These are phyloP conservation scores for Euryodendron excelsum DNA, from an alignment of 148 eudicot species.

Conservation along the genomic window DNA sequence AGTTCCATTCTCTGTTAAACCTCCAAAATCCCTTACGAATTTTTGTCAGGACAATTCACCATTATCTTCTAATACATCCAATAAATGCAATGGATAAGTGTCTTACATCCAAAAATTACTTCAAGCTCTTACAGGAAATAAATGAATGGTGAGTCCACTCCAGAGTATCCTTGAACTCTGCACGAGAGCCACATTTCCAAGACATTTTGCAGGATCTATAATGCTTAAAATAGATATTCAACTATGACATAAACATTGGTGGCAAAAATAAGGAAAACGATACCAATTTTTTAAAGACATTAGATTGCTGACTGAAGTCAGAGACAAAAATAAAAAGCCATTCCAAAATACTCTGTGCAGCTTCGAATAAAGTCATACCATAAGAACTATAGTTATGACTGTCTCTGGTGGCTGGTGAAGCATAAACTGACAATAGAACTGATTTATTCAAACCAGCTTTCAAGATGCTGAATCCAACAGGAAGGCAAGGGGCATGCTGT, in stretches of 20 bases:
- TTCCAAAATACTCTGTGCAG: background rate
- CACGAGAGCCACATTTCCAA: background rate
- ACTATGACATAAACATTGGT: background rate
- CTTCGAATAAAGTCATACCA: slow-evolving; percentile 43
- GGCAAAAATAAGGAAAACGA: background rate
- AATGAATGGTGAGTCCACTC: background rate
- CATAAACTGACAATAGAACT: slow-evolving; percentile 88
- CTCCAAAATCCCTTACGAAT: background rate
- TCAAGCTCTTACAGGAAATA: background rate
- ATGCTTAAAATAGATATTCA: background rate
- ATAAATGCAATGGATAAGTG: background rate
- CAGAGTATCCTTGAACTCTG: background rate
- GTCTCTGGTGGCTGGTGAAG: slow-evolving; percentile 52
- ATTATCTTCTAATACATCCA: background rate
- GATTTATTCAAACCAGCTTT: slow-evolving; percentile 97
- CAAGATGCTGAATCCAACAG: slow-evolving; percentile 91
- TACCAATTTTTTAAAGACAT: background rate
- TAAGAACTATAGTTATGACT: slow-evolving; percentile 51
- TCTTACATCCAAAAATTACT: background rate
- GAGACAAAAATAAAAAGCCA: slow-evolving; percentile 1
- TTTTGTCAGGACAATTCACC: background rate
- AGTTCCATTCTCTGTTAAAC: background rate
- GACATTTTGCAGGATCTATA: background rate
- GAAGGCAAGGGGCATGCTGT: slow-evolving; percentile 90
- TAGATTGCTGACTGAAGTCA: background rate